Evolutionary conservation across 1,284 basidiomycete species (phyloP), one percentile per base, ranked within the genome.

Genomic region (Testicularia cyperi): DNA sequence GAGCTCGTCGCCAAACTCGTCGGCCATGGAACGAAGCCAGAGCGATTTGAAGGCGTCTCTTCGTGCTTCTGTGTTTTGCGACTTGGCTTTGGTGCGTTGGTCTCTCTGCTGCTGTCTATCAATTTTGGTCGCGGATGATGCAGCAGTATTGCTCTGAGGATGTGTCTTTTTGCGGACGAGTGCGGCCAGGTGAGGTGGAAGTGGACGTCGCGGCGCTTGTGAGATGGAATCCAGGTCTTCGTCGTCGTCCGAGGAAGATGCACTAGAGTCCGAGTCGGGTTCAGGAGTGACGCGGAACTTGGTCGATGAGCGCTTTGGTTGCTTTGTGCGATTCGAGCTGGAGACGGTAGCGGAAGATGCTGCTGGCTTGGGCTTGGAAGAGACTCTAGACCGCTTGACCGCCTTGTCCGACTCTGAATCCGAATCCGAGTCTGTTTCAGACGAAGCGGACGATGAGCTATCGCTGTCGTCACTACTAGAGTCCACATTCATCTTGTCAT

Each of bases 1-100:
- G 19, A 70, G 53, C 20, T 70, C 65, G 21, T 62, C 57, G 9
- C 55, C 68, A 36, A 70, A 70, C 18, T 65, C 61, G 18, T 70
- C 57, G 16, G 68, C 65, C n/a, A 70, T 44, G 0, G 56, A 30
- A 39, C 60, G 61, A 52, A 70, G 65, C 58, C 62, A 70, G 5
- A 70, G 44, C 0, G 56, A 38, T 10, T 49, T 54, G 44, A 67
- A 70, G 15, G 65, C 47, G 19, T 51, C 44, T 27, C 43, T 46
- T 14, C 46, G 51, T 24, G 10, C 6, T 22, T 13, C 33, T 9
- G 12, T 6, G 10, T 35, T 9, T 15, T 35, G 10, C 16, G 6
- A 14, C 16, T 18, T 32, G 9, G 12, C 30, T 13, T 23, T 35
- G 19, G 8, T 35, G 33, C 20, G 9, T 20, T 21, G 33, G 6